Base-by-base conservation (phyloP, 352 stramenopile species). In the Pythium rhizo-oryzae region DNA sequence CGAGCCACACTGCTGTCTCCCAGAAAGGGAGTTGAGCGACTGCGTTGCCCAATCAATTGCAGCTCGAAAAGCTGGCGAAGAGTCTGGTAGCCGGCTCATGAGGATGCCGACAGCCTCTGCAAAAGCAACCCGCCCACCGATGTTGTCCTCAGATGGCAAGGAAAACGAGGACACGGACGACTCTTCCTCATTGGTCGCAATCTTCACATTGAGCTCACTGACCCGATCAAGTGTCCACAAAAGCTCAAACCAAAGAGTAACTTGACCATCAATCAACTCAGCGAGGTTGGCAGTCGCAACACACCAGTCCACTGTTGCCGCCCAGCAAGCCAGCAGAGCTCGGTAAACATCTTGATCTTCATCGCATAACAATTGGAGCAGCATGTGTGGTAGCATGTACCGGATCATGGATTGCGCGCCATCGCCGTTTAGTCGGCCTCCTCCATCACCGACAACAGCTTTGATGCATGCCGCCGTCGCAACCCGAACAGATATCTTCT, bases 331-430 rank as follows among this genome's bases (percentile, higher is more conserved):
- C 49, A 82, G 39, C 23, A 92, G 46, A 5, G 60, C 75, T 49
- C 62, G 53, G 41, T 71, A 67, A 18, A 80, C 44, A 8, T 51
- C 35, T 2, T 78, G 52, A 11, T 85, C 61, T 12, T 75, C 60
- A 62, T 92, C 87, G 16, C 75, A 47, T 51, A 92, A 54, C 11
- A 93, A 12, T 58, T 94, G 87, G 24, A 90, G 68, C 39, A 94
- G 44, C 21, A 94, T 24, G 67, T 87, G 87, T 0, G 86, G 71
- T 24, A 92, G 59, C 41, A 91, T 62, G 15, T 63, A 72, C 47
- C 56, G 39, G 16, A 78, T 37, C 0, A 41, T 33, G 9, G 12
- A 19, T 28, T 24, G 11, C 21, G 21, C 16, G n/a, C 25, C 9
- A 19, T 18, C 21, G 46, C 21, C 30, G 8, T 52, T 8, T 23